Conservation (phyloP, 2,329 filamentous ascomycete genomes). For the Paracorniculantispora psalliotae region DNA sequence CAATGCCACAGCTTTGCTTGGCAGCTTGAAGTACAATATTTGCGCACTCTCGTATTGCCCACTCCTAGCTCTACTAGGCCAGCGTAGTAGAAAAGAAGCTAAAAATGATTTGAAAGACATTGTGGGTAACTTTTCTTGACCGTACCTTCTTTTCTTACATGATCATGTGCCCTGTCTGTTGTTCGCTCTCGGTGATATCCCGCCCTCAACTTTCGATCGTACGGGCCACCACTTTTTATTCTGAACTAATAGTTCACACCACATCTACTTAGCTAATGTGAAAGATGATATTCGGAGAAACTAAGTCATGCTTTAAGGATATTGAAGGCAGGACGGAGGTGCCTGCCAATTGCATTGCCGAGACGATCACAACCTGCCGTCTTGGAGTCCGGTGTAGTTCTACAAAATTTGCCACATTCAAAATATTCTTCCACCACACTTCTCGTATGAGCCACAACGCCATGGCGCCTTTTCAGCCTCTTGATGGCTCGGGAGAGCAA, state of each 20-base stretch:
- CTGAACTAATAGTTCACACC: neutral
- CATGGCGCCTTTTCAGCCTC: neutral
- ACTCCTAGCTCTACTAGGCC: no score
- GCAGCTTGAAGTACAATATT: neutral
- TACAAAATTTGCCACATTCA: neutral
- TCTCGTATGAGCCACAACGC: slow-evolving; percentile 7
- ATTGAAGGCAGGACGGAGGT: neutral
- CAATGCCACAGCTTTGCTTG: neutral
- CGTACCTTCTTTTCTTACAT: neutral
- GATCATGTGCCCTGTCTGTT: neutral
- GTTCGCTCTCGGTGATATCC: neutral
- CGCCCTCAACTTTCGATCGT: neutral
- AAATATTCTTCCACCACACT: neutral
- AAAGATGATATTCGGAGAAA: neutral
- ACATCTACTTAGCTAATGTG: neutral
- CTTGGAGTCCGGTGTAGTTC: neutral
- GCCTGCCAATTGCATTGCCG: neutral
- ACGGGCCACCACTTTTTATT: neutral
- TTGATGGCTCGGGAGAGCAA: neutral
- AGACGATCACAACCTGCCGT: neutral
- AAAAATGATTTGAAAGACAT: neutral
- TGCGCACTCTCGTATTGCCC: no score
- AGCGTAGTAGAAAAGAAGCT: no score
- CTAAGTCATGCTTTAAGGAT: neutral
- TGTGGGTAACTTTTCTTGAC: neutral